These are phyloP conservation scores for Sarocladiaceae sp. DNA, from an alignment of 2,329 filamentous ascomycete species.

Conservation along the genomic window DNA sequence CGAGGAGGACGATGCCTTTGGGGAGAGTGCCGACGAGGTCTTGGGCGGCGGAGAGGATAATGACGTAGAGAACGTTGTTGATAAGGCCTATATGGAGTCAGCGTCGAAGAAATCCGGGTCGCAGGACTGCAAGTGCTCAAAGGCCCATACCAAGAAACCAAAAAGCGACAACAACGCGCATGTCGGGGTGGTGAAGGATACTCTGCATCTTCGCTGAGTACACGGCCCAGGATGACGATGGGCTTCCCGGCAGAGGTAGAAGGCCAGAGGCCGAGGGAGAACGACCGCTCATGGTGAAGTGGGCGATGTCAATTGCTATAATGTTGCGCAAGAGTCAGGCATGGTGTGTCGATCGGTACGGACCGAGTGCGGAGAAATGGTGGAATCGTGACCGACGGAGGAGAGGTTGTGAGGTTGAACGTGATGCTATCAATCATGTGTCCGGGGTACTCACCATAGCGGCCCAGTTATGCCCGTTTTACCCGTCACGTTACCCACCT, in stretches of 20 bases:
- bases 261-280: conserved; percentile 40
- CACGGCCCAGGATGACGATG: conserved; percentile 66
- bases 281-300: conserved; percentile 27
- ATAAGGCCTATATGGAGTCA: conserved; percentile 46
- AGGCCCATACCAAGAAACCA: conserved; percentile 86
- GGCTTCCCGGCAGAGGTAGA: conserved; percentile 54
- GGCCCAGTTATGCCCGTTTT: too few species aligned
- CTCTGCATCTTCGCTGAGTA: conserved; percentile 62
- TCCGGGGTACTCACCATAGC: too few species aligned
- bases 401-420: neutral
- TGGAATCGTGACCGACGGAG: neutral
- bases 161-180: conserved; percentile 73
- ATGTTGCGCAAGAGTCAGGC: neutral
- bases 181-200: conserved; percentile 65
- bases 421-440: neutral
- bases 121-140: neutral
- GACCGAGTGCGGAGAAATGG: neutral
- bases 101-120: neutral
- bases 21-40: conserved; percentile 91
- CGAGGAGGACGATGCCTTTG: conserved; percentile 88
- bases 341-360: neutral
- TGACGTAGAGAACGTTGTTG: conserved; percentile 97
- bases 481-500: too few species aligned
- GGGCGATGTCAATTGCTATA: neutral
- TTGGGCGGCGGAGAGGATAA: conserved; percentile 91